Percentiles rank a stretch among this genome's conserved stretches.
Evolutionary conservation across 768 basidiomycete species (phyloP).

Genomic region (Suillus ampliporus): DNA sequence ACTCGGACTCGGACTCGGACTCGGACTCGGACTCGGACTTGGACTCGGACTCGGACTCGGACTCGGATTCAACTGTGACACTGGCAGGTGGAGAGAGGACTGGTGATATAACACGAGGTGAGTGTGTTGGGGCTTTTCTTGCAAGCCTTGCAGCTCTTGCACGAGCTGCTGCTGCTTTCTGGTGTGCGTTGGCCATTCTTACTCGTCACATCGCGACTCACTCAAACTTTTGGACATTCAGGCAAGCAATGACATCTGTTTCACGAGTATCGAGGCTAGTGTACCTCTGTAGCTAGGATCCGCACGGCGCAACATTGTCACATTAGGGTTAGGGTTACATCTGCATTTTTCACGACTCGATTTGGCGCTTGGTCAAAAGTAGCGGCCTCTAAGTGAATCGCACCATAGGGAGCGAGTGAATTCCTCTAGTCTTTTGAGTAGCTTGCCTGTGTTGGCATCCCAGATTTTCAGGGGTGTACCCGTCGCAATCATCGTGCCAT

Average conservation of each 20-base stretch:
- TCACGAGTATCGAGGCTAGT: neutral
- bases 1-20: too few relatives aligned
- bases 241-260: neutral
- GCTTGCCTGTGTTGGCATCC: too few relatives aligned
- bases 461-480: too few relatives aligned
- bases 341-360: neutral
- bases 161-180: constrained; percentile 8
- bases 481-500: too few relatives aligned
- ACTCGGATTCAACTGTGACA: neutral
- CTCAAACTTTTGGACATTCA: neutral
- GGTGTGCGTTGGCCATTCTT: neutral
- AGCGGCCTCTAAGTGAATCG: neutral
- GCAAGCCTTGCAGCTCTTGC: constrained; percentile 6
- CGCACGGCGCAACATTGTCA: too few relatives aligned
- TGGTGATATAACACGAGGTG: neutral
- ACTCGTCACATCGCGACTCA: neutral
- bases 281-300: neutral
- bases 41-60: too few relatives aligned
- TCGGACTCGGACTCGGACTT: too few relatives aligned
- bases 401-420: neutral
- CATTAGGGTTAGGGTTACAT: neutral
- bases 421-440: too few relatives aligned
- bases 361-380: neutral
- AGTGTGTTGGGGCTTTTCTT: neutral
- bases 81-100: neutral